phyloP scores from a whole-genome alignment of 2,329 filamentous ascomycete genomes.

The Neocatenulostroma microsporum region DNA sequence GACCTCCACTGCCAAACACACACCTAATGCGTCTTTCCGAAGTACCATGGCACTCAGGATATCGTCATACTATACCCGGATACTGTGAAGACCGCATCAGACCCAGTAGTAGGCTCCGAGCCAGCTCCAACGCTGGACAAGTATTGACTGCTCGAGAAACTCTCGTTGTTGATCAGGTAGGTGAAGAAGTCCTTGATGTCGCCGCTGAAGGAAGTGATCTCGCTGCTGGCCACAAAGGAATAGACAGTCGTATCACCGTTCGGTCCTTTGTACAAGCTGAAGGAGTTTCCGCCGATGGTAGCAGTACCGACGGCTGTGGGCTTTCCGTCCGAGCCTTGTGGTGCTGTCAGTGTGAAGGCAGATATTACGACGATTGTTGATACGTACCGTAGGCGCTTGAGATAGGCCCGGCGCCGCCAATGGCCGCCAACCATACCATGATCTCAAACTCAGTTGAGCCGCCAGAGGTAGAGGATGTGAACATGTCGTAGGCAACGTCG shows the following conservation, averaged over 20 bases:
- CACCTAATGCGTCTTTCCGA: too few species aligned
- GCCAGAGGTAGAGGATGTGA: conserved; percentile 45
- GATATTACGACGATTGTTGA: too few species aligned
- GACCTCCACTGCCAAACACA: too few species aligned
- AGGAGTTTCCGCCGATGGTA: conserved; percentile 47
- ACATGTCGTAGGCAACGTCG: conserved; percentile 56
- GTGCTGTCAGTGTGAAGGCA: background rate
- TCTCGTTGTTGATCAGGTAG: conserved; percentile 47
- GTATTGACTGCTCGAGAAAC: conserved; percentile 42
- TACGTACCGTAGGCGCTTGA: background rate
- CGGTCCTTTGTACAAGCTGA: conserved; percentile 54
- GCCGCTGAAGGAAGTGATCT: conserved; percentile 47
- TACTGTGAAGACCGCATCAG: conserved; percentile 15
- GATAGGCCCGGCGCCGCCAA: conserved; percentile 47
- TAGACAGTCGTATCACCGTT: conserved; percentile 55
- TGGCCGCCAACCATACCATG: conserved; percentile 57
- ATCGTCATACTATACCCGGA: conserved; percentile 12
- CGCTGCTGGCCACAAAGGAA: conserved; percentile 45
- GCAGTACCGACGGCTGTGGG: conserved; percentile 43
- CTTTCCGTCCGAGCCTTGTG: conserved; percentile 22
- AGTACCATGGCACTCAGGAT: too few species aligned
- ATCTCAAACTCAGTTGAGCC: conserved; percentile 51
- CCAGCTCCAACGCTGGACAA: conserved; percentile 35
- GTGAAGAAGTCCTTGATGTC: conserved; percentile 52
- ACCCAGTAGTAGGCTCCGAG: conserved; percentile 18